Evolutionary conservation across 768 basidiomycete genomes (phyloP).

Genomic region (Rhizopogon vulgaris): DNA sequence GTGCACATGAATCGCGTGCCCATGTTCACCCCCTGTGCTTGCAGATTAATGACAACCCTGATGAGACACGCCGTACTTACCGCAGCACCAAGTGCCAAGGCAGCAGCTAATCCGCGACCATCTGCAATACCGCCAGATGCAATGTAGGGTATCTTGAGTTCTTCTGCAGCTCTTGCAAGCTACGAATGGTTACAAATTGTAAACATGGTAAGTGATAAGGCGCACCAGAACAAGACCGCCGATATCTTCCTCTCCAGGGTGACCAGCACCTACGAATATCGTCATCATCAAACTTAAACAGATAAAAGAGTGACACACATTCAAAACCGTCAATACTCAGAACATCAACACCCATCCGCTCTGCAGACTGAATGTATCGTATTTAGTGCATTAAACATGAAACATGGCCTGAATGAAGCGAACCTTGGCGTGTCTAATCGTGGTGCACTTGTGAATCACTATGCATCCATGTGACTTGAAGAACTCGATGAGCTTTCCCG

Average conservation of each 20-base stretch:
- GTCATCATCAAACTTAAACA: constrained; percentile 3
- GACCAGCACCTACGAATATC: constrained; percentile 68
- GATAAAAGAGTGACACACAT: constrained; percentile 40
- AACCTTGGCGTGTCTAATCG: constrained; percentile 80
- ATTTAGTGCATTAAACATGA: background rate
- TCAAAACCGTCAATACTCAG: constrained; percentile 90
- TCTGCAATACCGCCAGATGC: constrained; percentile 92
- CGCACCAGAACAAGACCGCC: constrained; percentile 77
- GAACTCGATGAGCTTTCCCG: constrained; percentile 70
- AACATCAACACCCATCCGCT: constrained; percentile 76
- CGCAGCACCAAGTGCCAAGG: constrained; percentile 73
- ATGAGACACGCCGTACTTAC: constrained; percentile 37
- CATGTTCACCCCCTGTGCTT: constrained; percentile 79
- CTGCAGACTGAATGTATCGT: constrained; percentile 41
- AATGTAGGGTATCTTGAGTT: constrained; percentile 79
- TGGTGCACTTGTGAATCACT: constrained; percentile 89
- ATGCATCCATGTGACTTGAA: constrained; percentile 75
- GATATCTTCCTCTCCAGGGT: constrained; percentile 93
- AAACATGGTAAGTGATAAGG: background rate
- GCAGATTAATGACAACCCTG: background rate
- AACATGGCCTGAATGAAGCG: constrained; percentile 22
- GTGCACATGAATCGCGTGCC: constrained; percentile 93
- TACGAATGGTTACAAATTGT: constrained; percentile 21
- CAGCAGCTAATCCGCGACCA: constrained; percentile 75
- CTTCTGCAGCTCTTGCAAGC: constrained; percentile 83